Evolutionary conservation across 345 rosid species (phyloP), one percentile per base, ranked within the genome.

Genomic region (Cardamine resedifolia): DNA sequence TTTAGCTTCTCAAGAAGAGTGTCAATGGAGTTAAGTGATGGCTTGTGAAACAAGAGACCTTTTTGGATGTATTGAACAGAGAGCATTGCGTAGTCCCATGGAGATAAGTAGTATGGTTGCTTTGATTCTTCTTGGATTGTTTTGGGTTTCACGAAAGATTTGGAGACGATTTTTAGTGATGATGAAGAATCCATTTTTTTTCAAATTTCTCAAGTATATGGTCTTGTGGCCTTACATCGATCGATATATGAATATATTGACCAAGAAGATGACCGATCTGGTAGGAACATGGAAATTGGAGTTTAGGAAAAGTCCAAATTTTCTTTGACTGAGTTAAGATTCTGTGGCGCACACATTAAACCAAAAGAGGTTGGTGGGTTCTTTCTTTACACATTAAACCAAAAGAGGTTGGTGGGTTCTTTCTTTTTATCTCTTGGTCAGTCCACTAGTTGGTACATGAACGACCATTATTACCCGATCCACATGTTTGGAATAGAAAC

Each of bases 21-120:
- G 0, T 31, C 48, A 63, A 83, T 79, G 83, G 78, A 74, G n/a
- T 79, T 44, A 82, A 85, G 45, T 84, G 33, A 8, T 21, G 91
- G 48, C 84, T 92, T 66, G 74, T 87, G 61, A 88, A 91, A 78
- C 56, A 75, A 68, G 2, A 84, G 87, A 23, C 96, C 95, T 51
- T 85, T 87, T 57, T 92, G 97, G 66, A 88, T 88, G 75, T 90
- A 86, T 0, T 87, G 87, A 6, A 77, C 82, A n/a, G 95, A 79
- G 12, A 92, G 73, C 93, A 92, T 83, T 6, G 70, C 74, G 5
- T 85, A 85, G 79, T 89, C 98, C 96, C 91, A 90, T 47, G 91
- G 81, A 0, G 86, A 60, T 70, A 92, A 56, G 70, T 88, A 71
- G 49, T 41, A 74, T 4, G 96, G 93, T 27, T 78, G 70, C 41